Percentiles rank a stretch among this genome's conserved stretches.
Evolutionary conservation across 2,329 filamentous ascomycete species (phyloP).

Genomic region (Gaeumannomyces tritici): DNA sequence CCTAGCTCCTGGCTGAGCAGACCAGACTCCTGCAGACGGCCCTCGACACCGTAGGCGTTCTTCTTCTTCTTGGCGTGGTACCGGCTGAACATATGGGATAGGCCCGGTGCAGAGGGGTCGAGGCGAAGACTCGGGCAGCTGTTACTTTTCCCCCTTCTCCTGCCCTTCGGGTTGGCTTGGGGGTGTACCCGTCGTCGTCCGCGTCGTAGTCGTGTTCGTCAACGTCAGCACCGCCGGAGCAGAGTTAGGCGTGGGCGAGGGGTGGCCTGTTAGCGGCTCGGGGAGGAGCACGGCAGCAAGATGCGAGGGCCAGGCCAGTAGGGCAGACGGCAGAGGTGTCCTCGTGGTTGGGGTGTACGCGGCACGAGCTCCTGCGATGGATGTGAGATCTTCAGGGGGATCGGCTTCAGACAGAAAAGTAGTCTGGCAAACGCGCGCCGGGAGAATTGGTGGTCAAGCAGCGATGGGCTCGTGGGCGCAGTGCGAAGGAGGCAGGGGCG

Average conservation of each 20-base stretch:
- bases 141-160: not conserved
- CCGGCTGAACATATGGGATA: constrained; percentile 34
- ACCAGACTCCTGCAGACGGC: constrained; percentile 23
- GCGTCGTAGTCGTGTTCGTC: not conserved
- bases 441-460: not conserved
- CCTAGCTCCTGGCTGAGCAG: constrained; percentile 17
- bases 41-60: constrained; percentile 26
- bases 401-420: not conserved
- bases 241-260: not conserved
- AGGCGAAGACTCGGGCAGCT: not conserved
- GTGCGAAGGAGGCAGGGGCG: not conserved
- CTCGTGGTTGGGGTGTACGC: not conserved
- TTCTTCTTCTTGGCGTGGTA: constrained; percentile 24
- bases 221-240: not conserved
- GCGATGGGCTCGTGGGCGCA: not conserved
- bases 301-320: too few relatives aligned
- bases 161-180: not conserved
- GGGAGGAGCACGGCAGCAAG: not conserved
- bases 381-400: constrained; percentile 6
- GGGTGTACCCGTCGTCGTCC: not conserved
- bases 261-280: not conserved
- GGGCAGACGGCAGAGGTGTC: not conserved
- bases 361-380: not conserved
- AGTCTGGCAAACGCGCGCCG: not conserved
- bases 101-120: not conserved